Conservation (phyloP, 2,329 filamentous ascomycete species). For the Emmonsia crescens region DNA sequence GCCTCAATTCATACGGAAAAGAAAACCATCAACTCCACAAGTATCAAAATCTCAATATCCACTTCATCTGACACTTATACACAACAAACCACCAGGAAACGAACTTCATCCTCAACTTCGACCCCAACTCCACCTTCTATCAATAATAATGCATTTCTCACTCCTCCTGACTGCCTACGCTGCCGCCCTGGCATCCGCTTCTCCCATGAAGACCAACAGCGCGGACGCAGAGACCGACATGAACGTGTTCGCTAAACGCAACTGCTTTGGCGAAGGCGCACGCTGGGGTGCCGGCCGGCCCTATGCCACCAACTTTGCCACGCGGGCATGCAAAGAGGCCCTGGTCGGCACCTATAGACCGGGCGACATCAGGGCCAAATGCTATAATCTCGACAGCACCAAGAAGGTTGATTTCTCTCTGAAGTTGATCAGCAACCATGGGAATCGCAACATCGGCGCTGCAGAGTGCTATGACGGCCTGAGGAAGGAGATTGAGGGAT, state of each 20-base stretch:
- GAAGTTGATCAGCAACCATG: neutral
- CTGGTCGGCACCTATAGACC: neutral
- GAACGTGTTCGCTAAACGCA: neutral
- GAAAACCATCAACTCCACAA: no score
- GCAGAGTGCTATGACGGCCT: neutral
- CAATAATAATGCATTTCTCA: neutral
- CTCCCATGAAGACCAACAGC: neutral
- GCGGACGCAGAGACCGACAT: neutral
- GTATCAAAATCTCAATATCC: no score
- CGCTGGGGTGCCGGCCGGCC: neutral
- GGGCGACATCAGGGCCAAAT: neutral
- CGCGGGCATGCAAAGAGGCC: neutral
- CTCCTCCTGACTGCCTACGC: neutral
- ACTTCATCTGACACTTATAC: no score
- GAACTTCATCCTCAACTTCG: neutral
- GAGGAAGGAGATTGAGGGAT: neutral
- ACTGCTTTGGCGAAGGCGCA: neutral
- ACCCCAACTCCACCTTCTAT: neutral
- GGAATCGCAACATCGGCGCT: neutral
- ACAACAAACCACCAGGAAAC: neutral
- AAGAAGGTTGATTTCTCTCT: neutral
- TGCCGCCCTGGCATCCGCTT: neutral
- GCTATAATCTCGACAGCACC: neutral
- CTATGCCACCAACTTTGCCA: neutral
- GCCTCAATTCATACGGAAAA: no score